Evolutionary conservation across 2,329 filamentous ascomycete species (phyloP), one percentile per base, ranked within the genome.

Genomic region (Drechmeria coniospora): DNA sequence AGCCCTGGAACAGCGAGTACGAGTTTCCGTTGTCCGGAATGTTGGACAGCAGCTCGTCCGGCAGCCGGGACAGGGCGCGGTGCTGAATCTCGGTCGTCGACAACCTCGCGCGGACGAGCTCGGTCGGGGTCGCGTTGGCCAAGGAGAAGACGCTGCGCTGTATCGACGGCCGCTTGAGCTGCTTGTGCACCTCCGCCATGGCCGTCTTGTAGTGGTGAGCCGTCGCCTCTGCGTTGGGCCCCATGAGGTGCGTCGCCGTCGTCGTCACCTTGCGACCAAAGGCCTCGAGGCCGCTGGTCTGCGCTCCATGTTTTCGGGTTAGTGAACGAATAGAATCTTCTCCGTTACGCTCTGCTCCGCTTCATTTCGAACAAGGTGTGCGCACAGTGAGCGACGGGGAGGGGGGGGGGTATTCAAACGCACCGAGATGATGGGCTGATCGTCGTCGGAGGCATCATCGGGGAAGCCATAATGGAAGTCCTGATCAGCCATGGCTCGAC

Each of bases 1-100:
- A 98, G 39, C 90, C 90, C 53, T 98, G 82, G 52, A 98, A 95
- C 24, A 98, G 65, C 22, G 86, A 94, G 57, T 92, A 98, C 11
- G 74, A 63, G 53, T 81, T 92, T 14, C 77, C 74, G 47, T 78
- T 69, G 34, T 92, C 83, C 40, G 90, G 90, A 27, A 94, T 87
- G 49, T 93, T 86, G 39, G 64, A 63, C 25, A 98, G 70, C 40
- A 98, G 68, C 36, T 94, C 86, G 54, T 98, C 87, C 27, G 90
- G 75, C 20, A 98, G 64, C 48, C 80, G 86, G 24, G 83, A 76
- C 31, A 95, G 59, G 26, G 90, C 90, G 39, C 90, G 80, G 43
- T 92, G 86, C 54, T 93, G 84, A 42, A 95, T 95, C 59, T 98
- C 90, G 39, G 73, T 65, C 13, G 81, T 79, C 23, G 84, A 94